Evolutionary conservation across 1,139 yeast genomes (phyloP).

Genomic region (Candida sanyaensis): DNA sequence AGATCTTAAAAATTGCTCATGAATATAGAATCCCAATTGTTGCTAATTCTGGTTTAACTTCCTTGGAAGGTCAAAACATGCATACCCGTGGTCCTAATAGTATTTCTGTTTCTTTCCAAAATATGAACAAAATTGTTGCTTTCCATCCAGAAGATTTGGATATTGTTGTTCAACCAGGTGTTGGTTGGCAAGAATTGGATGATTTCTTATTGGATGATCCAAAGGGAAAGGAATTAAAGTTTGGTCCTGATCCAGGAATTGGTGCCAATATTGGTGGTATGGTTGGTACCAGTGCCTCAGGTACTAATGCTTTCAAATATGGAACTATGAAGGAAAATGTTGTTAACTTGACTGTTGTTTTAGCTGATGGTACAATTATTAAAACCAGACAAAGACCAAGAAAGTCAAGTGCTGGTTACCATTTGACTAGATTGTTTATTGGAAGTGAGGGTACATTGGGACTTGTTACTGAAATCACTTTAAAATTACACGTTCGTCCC

Average conservation of each 20-base stretch:
- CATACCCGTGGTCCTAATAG: slow-evolving; percentile 60
- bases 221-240: slow-evolving; percentile 37
- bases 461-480: slow-evolving; percentile 44
- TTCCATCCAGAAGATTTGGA: slow-evolving; percentile 48
- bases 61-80: slow-evolving; percentile 79
- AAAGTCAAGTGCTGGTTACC: slow-evolving; percentile 50
- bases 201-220: slow-evolving; percentile 32
- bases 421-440: slow-evolving; percentile 44
- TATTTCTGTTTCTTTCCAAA: slow-evolving; percentile 37
- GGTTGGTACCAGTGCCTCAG: slow-evolving; percentile 49
- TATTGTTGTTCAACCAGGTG: slow-evolving; percentile 47
- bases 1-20: slow-evolving; percentile 60
- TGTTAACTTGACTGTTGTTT: slow-evolving; percentile 46
- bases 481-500: slow-evolving; percentile 44
- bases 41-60: slow-evolving; percentile 79
- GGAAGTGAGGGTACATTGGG: slow-evolving; percentile 52
- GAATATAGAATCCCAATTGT: slow-evolving; percentile 66
- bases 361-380: slow-evolving; percentile 49
- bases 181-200: slow-evolving; percentile 52
- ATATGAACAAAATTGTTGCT: slow-evolving; percentile 35
- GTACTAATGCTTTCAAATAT: slow-evolving; percentile 48
- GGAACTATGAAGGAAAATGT: slow-evolving; percentile 54
- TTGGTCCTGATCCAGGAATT: slow-evolving; percentile 52
- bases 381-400: slow-evolving; percentile 49
- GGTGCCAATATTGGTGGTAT: slow-evolving; percentile 51